phyloP scores from a whole-genome alignment of 805 yeast species.

The Cephaloascus fragrans region DNA sequence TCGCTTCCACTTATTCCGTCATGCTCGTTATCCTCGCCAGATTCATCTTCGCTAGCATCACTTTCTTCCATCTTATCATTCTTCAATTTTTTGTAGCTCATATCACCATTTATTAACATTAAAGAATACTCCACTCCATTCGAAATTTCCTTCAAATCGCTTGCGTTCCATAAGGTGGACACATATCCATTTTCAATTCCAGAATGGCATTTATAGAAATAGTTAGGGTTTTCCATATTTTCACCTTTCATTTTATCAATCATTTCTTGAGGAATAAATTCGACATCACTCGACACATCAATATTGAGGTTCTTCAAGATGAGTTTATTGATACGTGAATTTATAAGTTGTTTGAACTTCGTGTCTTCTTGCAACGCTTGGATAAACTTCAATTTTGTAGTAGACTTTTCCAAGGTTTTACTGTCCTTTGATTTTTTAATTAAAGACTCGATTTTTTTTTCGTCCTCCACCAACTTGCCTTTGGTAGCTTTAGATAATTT shows the following conservation, averaged over 20 bases:
- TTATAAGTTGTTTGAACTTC: constrained; percentile 3
- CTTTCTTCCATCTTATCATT: constrained; percentile 10
- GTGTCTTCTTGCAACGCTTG: background rate
- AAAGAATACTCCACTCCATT: constrained; percentile 33
- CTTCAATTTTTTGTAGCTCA: constrained; percentile 18
- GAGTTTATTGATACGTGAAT: background rate
- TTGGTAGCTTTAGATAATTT: constrained; percentile 29
- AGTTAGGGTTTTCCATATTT: constrained; percentile 31
- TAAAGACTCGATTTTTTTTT: constrained; percentile 2
- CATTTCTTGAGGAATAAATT: constrained; percentile 12
- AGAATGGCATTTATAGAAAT: constrained; percentile 31
- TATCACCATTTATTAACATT: constrained; percentile 35
- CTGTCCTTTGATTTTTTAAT: constrained; percentile 5
- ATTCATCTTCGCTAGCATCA: constrained; percentile 12
- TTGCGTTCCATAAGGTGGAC: constrained; percentile 37
- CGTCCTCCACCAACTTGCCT: constrained; percentile 10
- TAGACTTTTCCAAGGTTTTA: constrained; percentile 6
- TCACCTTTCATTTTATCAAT: constrained; percentile 16
- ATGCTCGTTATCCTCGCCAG: constrained; percentile 13
- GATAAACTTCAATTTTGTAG: background rate
- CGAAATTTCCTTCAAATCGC: constrained; percentile 22
- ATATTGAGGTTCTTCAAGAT: background rate
- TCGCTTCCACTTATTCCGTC: constrained; percentile 3
- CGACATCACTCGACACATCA: background rate
- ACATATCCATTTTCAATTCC: constrained; percentile 33